Evolutionary conservation across 345 rosid genomes (phyloP).

Genomic region (Rhizophora mangle): DNA sequence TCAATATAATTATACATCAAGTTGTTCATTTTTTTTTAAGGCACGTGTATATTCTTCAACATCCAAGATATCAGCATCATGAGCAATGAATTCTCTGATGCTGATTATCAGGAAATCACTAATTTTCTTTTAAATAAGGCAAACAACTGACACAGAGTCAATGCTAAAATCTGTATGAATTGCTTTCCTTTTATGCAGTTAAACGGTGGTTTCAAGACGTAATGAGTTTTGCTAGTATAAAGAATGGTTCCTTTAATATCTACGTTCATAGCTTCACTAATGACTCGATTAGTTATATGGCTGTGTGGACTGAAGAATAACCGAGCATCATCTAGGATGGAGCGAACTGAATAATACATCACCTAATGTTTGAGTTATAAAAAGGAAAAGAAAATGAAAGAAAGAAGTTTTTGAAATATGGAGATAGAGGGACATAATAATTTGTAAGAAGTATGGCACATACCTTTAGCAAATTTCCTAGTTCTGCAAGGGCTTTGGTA

Average conservation of each 20-base stretch:
- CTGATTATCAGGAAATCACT: conserved; percentile 31
- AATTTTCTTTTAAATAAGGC: neutral
- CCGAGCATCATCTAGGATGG: conserved; percentile 75
- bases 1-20: conserved; percentile 16
- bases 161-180: too few species aligned
- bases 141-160: too few species aligned
- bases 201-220: conserved; percentile 29
- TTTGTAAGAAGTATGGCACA: conserved; percentile 10
- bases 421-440: conserved; percentile 5
- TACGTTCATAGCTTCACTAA: conserved; percentile 89
- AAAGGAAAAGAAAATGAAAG: neutral
- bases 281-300: conserved; percentile 75
- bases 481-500: conserved; percentile 92
- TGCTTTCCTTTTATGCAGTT: conserved; percentile 3
- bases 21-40: conserved; percentile 52
- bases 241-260: conserved; percentile 77
- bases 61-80: conserved; percentile 87
- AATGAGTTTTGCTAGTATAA: conserved; percentile 93
- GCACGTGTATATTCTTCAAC: conserved; percentile 58
- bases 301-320: conserved; percentile 85
- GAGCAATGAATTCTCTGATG: conserved; percentile 88
- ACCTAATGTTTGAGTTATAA: conserved; percentile 40
- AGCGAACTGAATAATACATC: conserved; percentile 81
- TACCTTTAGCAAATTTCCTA: conserved; percentile 89
- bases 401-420: conserved; percentile 6